Evolutionary conservation across 2,329 filamentous ascomycete species (phyloP), one percentile per base, ranked within the genome.

Genomic region (Pseudocercospora fijiensis): DNA sequence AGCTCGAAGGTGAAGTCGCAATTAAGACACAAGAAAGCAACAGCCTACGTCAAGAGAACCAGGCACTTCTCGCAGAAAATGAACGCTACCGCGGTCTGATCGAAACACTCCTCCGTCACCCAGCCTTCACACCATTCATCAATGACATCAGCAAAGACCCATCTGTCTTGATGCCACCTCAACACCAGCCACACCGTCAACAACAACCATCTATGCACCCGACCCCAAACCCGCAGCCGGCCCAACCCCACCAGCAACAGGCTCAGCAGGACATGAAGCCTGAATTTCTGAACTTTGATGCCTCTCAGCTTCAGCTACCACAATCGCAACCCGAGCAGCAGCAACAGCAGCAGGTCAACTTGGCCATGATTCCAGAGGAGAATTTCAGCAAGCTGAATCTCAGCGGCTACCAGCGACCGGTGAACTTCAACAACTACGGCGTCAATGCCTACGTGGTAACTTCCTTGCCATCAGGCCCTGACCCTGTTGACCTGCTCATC

Each of bases 1-100:
- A 98, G 78, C 90, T 99, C 16, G 95, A 99, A 82, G 84, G 86
- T 67, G 94, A 97, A 82, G 86, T 87, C 56, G 88, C 90, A 55
- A 62, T 66, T 55, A 66, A 66, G 64, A 45, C 61, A 24, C 90
- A 88, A 69, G 94, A 98, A 81, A 89, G 90, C 70, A 89, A 89
- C 68, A 90, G 92, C 52, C 85, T 97, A 33, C 89, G 90, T 67
- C 80, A 84, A 37, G 88, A 96, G 78, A 98, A 97, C 53, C 67
- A 67, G 59, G 63, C 67, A 41, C 84, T 99, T 18, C 81, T 87
- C 70, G 91, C 96, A 91, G 76, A 78, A 70, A 77, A 77, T 62
- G 73, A 76, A 22, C 75, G 75, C 63, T 77, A 76, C 66, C 75
- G 75, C 41, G 89, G 91, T 6, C 96, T 98, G 78, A 80, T 92